Conservation (phyloP, 495 filamentous ascomycete species). For the Trichoderma orchidacearum region DNA sequence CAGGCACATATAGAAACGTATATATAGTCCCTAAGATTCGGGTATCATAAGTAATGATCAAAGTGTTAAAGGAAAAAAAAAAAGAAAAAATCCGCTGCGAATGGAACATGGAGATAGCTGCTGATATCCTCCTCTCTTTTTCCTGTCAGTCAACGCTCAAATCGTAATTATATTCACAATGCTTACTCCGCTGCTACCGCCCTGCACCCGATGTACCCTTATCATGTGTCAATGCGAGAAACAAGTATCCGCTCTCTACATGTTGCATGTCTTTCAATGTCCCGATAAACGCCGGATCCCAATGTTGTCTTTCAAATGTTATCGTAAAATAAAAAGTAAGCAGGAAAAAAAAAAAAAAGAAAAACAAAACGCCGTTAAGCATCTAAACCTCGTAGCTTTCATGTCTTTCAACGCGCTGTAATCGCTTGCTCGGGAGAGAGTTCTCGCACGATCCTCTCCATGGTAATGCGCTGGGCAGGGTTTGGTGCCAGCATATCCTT, state of each 20-base stretch:
- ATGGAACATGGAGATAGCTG: not conserved
- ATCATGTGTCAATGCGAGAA: no score
- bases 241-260: not conserved
- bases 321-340: not conserved
- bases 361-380: not conserved
- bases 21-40: not conserved
- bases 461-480: slow-evolving; percentile 26
- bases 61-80: not conserved
- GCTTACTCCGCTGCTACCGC: no score
- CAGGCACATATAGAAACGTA: not conserved
- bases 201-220: no score
- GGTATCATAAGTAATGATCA: not conserved
- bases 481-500: slow-evolving; percentile 31
- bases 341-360: not conserved
- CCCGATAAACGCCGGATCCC: not conserved
- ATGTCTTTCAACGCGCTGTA: not conserved
- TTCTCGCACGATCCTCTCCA: slow-evolving; percentile 21
- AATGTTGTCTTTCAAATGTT: not conserved
- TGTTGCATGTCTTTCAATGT: not conserved
- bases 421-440: not conserved
- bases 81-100: not conserved
- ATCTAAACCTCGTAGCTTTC: not conserved
- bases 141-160: not conserved
- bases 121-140: not conserved
- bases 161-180: not conserved